Evolutionary conservation across 2,329 filamentous ascomycete species (phyloP), one percentile per base, ranked within the genome.

Genomic region (Cercospora canescens): DNA sequence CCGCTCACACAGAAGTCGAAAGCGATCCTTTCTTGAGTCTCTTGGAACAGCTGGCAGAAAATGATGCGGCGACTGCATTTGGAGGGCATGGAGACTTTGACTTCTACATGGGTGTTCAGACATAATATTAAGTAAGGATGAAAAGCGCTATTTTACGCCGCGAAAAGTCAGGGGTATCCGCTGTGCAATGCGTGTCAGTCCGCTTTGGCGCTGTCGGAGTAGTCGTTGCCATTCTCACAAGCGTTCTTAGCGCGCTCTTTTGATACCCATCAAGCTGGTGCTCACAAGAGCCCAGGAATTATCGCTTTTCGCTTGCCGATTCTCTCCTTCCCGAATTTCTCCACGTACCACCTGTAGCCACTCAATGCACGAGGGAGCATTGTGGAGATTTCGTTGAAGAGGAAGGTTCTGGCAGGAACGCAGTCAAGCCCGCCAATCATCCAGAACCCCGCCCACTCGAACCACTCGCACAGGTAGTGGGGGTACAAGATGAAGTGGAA

Each of bases 391-490:
- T 97, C 93, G 77, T 97, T 98, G 56, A 96, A 70, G 52, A 97
- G 74, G 76, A 98, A 98, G 59, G 86, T 86, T 74, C 93, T 83
- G 26, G 93, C 94, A 0, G 95, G 94, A 56, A 87, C 81, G 75
- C 89, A 92, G 4, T 81, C 79, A 80, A 83, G 86, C 0, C 86
- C 85, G 1, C 89, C 86, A 71, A 91, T 86, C 78, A 97, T 86
- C 83, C 90, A 93, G 78, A 93, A 99, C 0, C 95, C 95, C 3
- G 86, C 79, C 95, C 95, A 99, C 83, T 99, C 95, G 61, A 97
- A 78, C 95, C 95, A 99, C 81, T 99, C 95, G 76, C 90, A 91
- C n/a, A 96, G 84, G 78, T 97, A 99, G 78, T 99, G 95, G 71
- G 95, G 93, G 78, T 90, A 97, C 66, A 98, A 84, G 76, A 97